Evolutionary conservation across 2,329 filamentous ascomycete species (phyloP).

Genomic region (Furcasterigmium sp.): DNA sequence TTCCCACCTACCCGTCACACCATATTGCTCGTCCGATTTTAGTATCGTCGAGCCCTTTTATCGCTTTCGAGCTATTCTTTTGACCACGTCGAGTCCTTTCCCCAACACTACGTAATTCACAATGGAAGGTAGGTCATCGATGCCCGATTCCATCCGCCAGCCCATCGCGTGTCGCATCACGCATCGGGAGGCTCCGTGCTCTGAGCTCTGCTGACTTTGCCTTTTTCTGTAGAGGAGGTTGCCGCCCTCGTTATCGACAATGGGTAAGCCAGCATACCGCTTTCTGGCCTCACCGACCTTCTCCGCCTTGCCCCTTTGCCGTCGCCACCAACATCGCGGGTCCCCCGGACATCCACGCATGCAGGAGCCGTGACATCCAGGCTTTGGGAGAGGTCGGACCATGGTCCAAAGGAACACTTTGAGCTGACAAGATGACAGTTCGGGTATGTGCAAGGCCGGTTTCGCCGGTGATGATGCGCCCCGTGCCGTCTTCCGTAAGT

Average conservation of each 20-base stretch:
- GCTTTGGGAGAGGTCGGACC: too few species aligned
- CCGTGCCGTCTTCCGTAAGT: slow-evolving; percentile 99
- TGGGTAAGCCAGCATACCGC: slow-evolving; percentile 71
- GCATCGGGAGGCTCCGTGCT: neutral
- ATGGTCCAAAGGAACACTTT: neutral
- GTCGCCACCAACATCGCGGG: slow-evolving; percentile 2
- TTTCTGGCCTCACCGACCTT: slow-evolving; percentile 25
- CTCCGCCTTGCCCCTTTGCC: slow-evolving; percentile 8
- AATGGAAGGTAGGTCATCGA: slow-evolving; percentile 15
- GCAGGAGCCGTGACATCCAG: too few species aligned
- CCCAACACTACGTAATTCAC: slow-evolving; percentile 14
- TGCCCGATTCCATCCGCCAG: slow-evolving; percentile 4
- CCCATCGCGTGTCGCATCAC: slow-evolving; percentile 8
- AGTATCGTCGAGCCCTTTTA: slow-evolving; percentile 13
- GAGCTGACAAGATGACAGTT: slow-evolving; percentile 59
- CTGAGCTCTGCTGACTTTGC: slow-evolving; percentile 33
- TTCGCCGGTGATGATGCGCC: slow-evolving; percentile 99
- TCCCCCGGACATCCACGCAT: too few species aligned
- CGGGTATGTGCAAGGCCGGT: slow-evolving; percentile 99
- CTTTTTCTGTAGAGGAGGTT: slow-evolving; percentile 81
- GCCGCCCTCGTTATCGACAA: slow-evolving; percentile 99
- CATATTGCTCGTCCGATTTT: slow-evolving; percentile 12
- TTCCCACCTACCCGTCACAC: slow-evolving; percentile 8
- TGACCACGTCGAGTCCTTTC: slow-evolving; percentile 6
- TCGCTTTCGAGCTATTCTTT: slow-evolving; percentile 5